Evolutionary conservation across 2,329 filamentous ascomycete genomes (phyloP).

Genomic region (Hyphodiscus sp.): DNA sequence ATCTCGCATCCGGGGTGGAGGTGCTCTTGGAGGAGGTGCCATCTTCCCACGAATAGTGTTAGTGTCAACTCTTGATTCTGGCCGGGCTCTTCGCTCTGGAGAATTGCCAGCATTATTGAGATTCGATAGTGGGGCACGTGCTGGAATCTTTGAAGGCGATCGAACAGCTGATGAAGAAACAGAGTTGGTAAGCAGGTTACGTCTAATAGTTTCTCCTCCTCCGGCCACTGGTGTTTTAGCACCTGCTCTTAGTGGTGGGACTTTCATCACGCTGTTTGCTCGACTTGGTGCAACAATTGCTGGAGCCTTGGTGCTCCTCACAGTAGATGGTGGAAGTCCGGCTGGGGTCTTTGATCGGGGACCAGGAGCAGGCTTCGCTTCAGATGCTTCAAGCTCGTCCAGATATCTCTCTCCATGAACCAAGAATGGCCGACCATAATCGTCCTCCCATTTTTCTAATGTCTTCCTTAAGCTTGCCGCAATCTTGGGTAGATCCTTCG

Average conservation of each 20-base stretch:
- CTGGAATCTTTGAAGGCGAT: conserved; percentile 64
- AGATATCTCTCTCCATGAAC: conserved; percentile 90
- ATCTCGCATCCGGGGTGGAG: conserved; percentile 90
- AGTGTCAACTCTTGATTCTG: conserved; percentile 25
- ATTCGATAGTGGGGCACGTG: conserved; percentile 62
- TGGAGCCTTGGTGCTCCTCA: conserved; percentile 22
- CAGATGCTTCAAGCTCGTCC: conserved; percentile 67
- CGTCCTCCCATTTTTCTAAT: conserved; percentile 86
- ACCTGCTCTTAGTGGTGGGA: conserved; percentile 24
- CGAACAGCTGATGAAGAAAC: conserved; percentile 21
- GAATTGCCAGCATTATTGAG: conserved; percentile 71
- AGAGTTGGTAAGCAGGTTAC: conserved; percentile 21
- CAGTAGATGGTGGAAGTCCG: conserved; percentile 45
- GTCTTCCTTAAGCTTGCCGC: conserved; percentile 73
- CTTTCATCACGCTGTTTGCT: conserved; percentile 23
- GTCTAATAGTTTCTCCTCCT: conserved; percentile 25
- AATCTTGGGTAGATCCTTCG: conserved; percentile 92
- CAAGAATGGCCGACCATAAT: conserved; percentile 87
- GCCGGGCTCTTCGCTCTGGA: conserved; percentile 55
- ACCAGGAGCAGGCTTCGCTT: conserved; percentile 52
- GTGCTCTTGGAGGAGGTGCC: conserved; percentile 54
- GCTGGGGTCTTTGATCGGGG: conserved; percentile 72
- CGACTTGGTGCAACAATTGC: conserved; percentile 23
- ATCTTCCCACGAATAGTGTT: conserved; percentile 34
- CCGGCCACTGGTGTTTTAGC: conserved; percentile 50